Evolutionary conservation across 805 yeast species (phyloP), one percentile per base, ranked within the genome.

Genomic region (Starmera pachycereana): DNA sequence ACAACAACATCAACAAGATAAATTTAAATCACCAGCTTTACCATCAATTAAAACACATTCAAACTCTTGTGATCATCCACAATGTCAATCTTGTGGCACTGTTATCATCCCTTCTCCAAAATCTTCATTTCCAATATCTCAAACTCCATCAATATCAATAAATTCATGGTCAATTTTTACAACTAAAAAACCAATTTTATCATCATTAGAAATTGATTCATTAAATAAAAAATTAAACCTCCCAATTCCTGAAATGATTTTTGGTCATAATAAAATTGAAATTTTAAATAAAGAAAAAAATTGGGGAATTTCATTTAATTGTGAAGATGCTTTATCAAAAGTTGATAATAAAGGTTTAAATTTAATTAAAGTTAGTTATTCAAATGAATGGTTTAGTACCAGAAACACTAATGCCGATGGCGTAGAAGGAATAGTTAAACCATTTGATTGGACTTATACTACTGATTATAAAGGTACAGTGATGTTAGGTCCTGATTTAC

Each of bases 361-460:
- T n/a, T 49, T 75, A 32, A 58, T 81, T 7, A 71, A 81, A 46
- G 97, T 90, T 9, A 78, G 95, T 8, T 87, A 90, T 61, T 86
- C 96, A 5, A 69, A 83, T 41, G 85, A 82, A 46, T 92, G 97
- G 97, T 65, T 72, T 42, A 49, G 48, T 41, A 53, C 53, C 42
- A 60, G 57, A 46, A 57, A 47, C 44, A 61, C 47, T 44, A 51
- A 52, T 29, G 54, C 51, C 22, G 66, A 69, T 54, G 58, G 70
- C 54, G 69, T 78, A 40, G 58, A 68, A 53, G 74, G 81, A 36
- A 74, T 81, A 30, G 75, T 81, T 38, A 81, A 82, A 50, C 92
- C 96, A 2, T 92, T 77, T 56, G 98, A 92, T 63, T 92, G 99
- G 99, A 90, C 98, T 0, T 92, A 92, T 57, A 74, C 96, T 0